Conservation (phyloP, 2,329 filamentous ascomycete species). For the Cladosporium sp. region DNA sequence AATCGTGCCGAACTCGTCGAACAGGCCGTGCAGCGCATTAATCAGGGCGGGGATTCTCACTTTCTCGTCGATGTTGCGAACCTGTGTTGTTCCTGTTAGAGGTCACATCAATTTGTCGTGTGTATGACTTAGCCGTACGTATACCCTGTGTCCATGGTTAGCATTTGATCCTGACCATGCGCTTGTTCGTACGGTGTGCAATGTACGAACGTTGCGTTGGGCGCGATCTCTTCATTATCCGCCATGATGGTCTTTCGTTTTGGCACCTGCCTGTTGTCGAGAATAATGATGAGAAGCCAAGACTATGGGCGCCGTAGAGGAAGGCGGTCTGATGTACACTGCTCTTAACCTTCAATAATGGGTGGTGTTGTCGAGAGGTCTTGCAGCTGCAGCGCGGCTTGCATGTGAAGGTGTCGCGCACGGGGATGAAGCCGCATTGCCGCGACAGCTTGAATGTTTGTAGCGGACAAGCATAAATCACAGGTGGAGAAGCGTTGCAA, state of each 20-base stretch:
- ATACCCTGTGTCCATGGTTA: conserved; percentile 26
- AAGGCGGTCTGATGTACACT: too few species aligned
- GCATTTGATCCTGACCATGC: conserved; percentile 17
- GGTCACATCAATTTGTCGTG: not conserved
- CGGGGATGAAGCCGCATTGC: not conserved
- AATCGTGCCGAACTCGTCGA: conserved; percentile 82
- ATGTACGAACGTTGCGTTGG: conserved; percentile 40
- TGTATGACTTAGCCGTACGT: conserved; percentile 20
- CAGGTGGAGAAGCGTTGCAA: too few species aligned
- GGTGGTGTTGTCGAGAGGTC: not conserved
- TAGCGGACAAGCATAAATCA: too few species aligned
- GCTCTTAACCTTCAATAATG: too few species aligned
- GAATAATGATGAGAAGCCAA: not conserved
- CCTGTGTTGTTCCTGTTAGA: conserved; percentile 32
- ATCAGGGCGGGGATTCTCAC: conserved; percentile 77
- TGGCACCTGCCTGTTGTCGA: not conserved
- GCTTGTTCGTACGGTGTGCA: conserved; percentile 38
- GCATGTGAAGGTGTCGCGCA: not conserved
- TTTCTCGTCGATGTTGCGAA: conserved; percentile 86
- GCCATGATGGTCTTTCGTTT: not conserved
- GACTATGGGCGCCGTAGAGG: not conserved
- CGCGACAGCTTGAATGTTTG: too few species aligned
- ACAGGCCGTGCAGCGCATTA: conserved; percentile 69
- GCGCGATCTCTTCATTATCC: conserved; percentile 19
- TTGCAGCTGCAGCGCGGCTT: not conserved